Percentiles rank a stretch among this genome's conserved stretches.
These are phyloP conservation scores for Pestalotiopsis sp. DNA, from an alignment of 2,329 filamentous ascomycete genomes.

Conservation along the genomic window DNA sequence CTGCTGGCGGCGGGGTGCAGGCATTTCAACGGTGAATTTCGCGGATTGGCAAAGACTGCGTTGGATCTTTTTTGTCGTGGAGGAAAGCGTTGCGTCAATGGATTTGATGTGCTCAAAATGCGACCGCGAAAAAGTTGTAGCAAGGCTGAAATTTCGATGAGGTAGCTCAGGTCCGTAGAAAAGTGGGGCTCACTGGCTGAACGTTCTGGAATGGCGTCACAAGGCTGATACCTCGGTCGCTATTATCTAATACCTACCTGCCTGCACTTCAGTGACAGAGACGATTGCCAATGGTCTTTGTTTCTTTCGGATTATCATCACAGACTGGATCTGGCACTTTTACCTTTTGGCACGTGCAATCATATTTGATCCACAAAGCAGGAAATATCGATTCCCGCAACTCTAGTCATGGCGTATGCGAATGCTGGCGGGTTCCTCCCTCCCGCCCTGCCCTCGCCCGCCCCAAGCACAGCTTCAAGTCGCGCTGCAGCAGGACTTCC, in stretches of 20 bases:
- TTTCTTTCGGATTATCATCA: neutral
- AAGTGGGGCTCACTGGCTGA: neutral
- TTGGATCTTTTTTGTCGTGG: neutral
- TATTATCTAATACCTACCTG: neutral
- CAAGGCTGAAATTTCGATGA: constrained; percentile 1
- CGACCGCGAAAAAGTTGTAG: constrained; percentile 62
- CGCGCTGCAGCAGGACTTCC: constrained; percentile 48
- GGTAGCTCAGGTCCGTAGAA: neutral
- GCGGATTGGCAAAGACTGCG: neutral
- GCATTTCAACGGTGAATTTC: constrained; percentile 27
- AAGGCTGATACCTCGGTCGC: constrained; percentile 16
- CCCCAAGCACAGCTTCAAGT: constrained; percentile 52
- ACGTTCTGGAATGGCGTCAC: constrained; percentile 24
- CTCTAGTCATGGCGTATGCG: constrained; percentile 9
- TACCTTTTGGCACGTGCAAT: neutral
- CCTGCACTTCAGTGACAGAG: neutral
- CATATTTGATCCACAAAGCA: neutral
- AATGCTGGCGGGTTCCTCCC: constrained; percentile 56
- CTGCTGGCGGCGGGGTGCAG: constrained; percentile 41
- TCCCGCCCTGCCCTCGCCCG: constrained; percentile 54
- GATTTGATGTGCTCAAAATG: constrained; percentile 45
- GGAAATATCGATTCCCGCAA: neutral
- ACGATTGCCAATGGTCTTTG: neutral
- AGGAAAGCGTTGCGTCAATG: neutral
- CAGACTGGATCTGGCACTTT: neutral